Percentiles rank a stretch among this genome's conserved stretches.
Conservation (phyloP, 2,329 filamentous ascomycete species). For the Microcyclospora pomicola region DNA sequence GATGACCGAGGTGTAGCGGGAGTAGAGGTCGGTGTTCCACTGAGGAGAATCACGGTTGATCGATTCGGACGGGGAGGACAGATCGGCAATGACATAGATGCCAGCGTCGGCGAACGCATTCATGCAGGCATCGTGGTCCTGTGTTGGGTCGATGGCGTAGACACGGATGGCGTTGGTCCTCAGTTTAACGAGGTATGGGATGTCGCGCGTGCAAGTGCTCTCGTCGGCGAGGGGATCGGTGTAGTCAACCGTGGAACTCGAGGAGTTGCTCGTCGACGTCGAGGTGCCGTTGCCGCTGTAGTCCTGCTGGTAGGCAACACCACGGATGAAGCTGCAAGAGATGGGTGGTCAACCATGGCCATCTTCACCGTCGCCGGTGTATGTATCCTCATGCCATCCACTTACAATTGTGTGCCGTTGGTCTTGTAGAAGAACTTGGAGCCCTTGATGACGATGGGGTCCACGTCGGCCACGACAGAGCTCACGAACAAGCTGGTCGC, state of each 20-base stretch:
- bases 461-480: conserved; percentile 40
- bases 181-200: conserved; percentile 65
- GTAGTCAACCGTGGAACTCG: conserved; percentile 37
- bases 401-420: conserved; percentile 59
- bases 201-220: conserved; percentile 63
- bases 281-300: conserved; percentile 37
- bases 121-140: conserved; percentile 78
- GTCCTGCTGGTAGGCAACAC: conserved; percentile 88
- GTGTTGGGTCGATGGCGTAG: conserved; percentile 74
- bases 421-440: conserved; percentile 84
- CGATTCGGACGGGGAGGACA: conserved; percentile 66
- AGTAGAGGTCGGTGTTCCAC: conserved; percentile 68
- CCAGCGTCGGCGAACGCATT: conserved; percentile 63
- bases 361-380: background rate
- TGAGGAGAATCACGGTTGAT: conserved; percentile 69
- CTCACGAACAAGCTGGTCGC: conserved; percentile 22
- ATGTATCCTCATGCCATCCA: background rate
- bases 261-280: conserved; percentile 25
- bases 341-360: conserved; percentile 1
- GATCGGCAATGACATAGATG: conserved; percentile 90
- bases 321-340: conserved; percentile 58
- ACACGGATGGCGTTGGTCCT: conserved; percentile 89
- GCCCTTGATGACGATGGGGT: conserved; percentile 60
- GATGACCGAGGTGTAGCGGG: conserved; percentile 71
- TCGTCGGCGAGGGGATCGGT: conserved; percentile 69